phyloP scores from a whole-genome alignment of 2,329 filamentous ascomycete genomes.

The Fusarium ambrosium region DNA sequence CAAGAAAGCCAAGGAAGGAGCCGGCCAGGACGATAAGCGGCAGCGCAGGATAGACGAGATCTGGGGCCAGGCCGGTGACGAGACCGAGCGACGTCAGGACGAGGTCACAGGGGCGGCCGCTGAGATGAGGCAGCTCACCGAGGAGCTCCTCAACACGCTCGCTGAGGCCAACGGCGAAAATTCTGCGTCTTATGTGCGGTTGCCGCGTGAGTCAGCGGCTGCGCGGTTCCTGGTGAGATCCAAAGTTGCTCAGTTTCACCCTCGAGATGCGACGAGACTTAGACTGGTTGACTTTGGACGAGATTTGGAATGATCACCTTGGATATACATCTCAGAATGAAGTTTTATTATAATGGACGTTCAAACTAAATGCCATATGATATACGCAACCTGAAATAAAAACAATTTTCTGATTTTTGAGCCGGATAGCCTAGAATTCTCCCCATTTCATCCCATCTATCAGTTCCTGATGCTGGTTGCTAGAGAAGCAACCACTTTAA shows the following conservation, averaged over 20 bases:
- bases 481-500: slow-evolving; percentile 42
- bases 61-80: slow-evolving; percentile 60
- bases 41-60: slow-evolving; percentile 75
- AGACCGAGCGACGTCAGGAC: slow-evolving; percentile 52
- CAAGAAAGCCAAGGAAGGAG: slow-evolving; percentile 60
- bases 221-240: slow-evolving; percentile 74
- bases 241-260: slow-evolving; percentile 76
- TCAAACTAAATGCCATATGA: background rate
- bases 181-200: slow-evolving; percentile 69
- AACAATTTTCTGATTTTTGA: background rate
- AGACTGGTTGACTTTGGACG: slow-evolving; percentile 74
- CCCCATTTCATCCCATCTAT: background rate
- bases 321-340: background rate
- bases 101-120: slow-evolving; percentile 64
- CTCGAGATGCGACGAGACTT: slow-evolving; percentile 70
- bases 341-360: background rate
- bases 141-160: slow-evolving; percentile 71
- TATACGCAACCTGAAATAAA: background rate
- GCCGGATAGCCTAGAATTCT: background rate
- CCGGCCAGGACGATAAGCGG: slow-evolving; percentile 61
- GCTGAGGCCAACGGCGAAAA: slow-evolving; percentile 67
- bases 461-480: background rate
- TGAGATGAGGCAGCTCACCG: slow-evolving; percentile 72
- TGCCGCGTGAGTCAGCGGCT: slow-evolving; percentile 72
- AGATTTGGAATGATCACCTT: slow-evolving; percentile 62